Evolutionary conservation across 1,139 yeast genomes (phyloP).

Genomic region (Candida sanyaensis): DNA sequence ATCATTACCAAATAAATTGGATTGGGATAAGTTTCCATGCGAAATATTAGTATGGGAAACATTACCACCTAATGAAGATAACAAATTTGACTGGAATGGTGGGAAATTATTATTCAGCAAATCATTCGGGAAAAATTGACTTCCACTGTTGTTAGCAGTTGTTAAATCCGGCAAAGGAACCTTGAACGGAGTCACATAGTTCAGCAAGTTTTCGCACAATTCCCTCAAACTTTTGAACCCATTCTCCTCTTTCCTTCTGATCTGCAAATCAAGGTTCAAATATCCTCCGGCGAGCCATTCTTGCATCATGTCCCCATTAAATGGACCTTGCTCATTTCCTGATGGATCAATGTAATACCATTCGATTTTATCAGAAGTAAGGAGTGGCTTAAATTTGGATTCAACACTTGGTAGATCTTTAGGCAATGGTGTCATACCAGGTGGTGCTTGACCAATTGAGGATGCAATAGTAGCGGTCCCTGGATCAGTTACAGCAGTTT

Average conservation of each 20-base stretch:
- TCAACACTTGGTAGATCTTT: constrained; percentile 4
- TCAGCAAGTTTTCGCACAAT: constrained; percentile 48
- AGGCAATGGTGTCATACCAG: constrained; percentile 17
- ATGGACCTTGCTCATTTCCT: constrained; percentile 80
- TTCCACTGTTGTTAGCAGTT: constrained; percentile 2
- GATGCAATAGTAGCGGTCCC: constrained; percentile 6
- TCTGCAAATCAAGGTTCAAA: constrained; percentile 53
- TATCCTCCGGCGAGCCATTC: constrained; percentile 71
- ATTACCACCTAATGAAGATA: constrained; percentile 3
- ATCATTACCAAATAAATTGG: constrained; percentile 29
- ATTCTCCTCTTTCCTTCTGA: constrained; percentile 56
- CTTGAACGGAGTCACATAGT: constrained; percentile 60
- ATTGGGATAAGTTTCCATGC: constrained; percentile 17
- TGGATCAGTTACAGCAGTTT: constrained; percentile 2
- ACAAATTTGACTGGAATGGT: constrained; percentile 1
- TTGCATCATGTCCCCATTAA: constrained; percentile 74
- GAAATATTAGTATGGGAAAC: constrained; percentile 1
- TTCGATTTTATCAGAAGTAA: constrained; percentile 43
- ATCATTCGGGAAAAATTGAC: constrained; percentile 14
- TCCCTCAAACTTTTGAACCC: constrained; percentile 44
- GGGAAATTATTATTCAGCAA: constrained; percentile 2
- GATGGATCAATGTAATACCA: constrained; percentile 78
- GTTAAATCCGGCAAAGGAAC: constrained; percentile 50
- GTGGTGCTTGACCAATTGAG: constrained; percentile 18
- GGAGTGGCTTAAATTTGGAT: constrained; percentile 14